Percentiles rank a stretch among this genome's conserved stretches.
These are phyloP conservation scores for Trametes versicolor DNA, from an alignment of 1,284 basidiomycete species.

Conservation along the genomic window DNA sequence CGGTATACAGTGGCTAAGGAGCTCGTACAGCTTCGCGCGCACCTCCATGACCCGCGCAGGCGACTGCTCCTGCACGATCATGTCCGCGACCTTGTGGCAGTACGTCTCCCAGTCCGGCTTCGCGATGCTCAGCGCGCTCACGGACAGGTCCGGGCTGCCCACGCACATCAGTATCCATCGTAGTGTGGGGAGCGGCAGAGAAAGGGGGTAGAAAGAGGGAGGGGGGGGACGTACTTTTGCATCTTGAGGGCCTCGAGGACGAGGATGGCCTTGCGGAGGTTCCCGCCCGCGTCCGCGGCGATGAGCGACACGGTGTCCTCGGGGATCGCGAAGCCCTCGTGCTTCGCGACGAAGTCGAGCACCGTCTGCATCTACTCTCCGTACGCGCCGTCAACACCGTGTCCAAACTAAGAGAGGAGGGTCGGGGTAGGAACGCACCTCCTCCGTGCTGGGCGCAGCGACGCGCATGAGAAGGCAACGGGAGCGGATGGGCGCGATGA, in stretches of 20 bases:
- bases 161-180: neutral
- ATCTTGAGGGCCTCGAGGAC: constrained; percentile 96
- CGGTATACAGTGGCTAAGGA: constrained; percentile 98
- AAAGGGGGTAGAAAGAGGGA: constrained; percentile 9
- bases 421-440: constrained; percentile 69
- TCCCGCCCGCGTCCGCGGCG: constrained; percentile 85
- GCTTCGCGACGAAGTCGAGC: constrained; percentile 83
- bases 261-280: constrained; percentile 94
- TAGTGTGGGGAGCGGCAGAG: neutral
- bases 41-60: constrained; percentile 93
- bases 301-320: constrained; percentile 79
- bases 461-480: constrained; percentile 95
- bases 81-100: constrained; percentile 92
- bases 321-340: constrained; percentile 86
- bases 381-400: neutral
- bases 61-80: constrained; percentile 94
- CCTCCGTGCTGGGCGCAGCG: constrained; percentile 83
- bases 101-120: constrained; percentile 99
- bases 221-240: constrained; percentile 75
- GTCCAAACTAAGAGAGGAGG: neutral
- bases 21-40: constrained; percentile 93
- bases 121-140: constrained; percentile 80
- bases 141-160: constrained; percentile 69
- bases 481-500: constrained; percentile 97
- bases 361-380: constrained; percentile 79